Evolutionary conservation across 176 grass and related monocot species (phyloP), one percentile per base, ranked within the genome.

Genomic region (Dendrocalamus sinicus): DNA sequence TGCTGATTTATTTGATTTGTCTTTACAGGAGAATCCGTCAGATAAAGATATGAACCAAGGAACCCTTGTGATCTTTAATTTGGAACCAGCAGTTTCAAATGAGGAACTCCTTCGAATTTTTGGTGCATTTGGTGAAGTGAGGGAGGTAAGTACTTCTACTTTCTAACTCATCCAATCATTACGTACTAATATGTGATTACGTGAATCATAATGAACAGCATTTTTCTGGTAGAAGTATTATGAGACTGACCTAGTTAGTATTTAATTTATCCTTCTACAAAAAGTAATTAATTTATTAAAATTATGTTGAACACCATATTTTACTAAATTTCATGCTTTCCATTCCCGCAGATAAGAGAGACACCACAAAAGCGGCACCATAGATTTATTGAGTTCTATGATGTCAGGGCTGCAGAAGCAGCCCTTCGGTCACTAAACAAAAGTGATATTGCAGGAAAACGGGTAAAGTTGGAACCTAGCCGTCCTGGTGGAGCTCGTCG

Each of bases 41-140:
- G 90, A 91, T 79, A 91, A 88, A 86, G 90, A 91, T 82, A 88
- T 91, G 82, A 91, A 91, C 59, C 90, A 91, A 78, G 90, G 90
- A 82, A 91, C 90, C 22, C 90, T 91, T 78, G 90, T 91, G 16
- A 91, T 91, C 52, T 88, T 91, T 78, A 91, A 88, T 88, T 85
- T 91, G 86, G 90, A 91, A 57, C 72, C 86, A 52, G 70, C 86
- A 9, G 90, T 91, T 86, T 91, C 86, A n/a, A 91, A 88, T 86
- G 90, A 91, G 1, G 57, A 60, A 35, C 81, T 92, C 62, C 78
- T 68, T 55, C 39, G 15, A 85, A 91, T 88, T 61, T 92, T 92
- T 73, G 90, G 90, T 70, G 86, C 72, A 43, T 88, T 82, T 82
- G 90, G 90, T 45, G 90, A 92, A 92, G 90, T 92, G 63, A 88